A percentile compares a stretch with the other conserved stretches of the same genome.
Evolutionary conservation across 108 stramenopile genomes (phyloP).

Genomic region (Craspedostauros australis): DNA sequence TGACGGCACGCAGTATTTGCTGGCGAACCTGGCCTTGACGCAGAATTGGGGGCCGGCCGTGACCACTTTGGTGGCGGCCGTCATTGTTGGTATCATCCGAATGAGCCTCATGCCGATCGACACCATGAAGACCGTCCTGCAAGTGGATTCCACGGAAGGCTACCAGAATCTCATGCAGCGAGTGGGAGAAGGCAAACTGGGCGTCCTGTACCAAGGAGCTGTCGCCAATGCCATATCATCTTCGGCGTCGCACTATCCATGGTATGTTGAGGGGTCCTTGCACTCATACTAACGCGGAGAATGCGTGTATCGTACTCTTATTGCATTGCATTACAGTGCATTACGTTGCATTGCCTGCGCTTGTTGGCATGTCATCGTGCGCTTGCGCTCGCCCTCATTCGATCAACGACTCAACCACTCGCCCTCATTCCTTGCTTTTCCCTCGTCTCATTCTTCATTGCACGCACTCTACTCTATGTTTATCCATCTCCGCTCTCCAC

Average conservation of each 20-base stretch:
- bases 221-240: slow-evolving; percentile 57
- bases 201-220: slow-evolving; percentile 69
- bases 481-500: background rate
- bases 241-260: slow-evolving; percentile 70
- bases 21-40: slow-evolving; percentile 37
- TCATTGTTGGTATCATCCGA: slow-evolving; percentile 82
- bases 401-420: background rate
- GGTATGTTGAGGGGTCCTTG: slow-evolving; percentile 50
- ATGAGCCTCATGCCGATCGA: slow-evolving; percentile 89
- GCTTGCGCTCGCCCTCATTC: background rate
- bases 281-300: no score
- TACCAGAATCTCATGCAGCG: slow-evolving; percentile 55
- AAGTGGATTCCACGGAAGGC: slow-evolving; percentile 76
- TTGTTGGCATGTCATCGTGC: no score
- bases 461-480: background rate
- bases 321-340: no score
- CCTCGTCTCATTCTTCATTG: background rate
- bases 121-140: slow-evolving; percentile 94
- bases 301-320: no score
- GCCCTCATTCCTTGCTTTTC: background rate
- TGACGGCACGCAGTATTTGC: slow-evolving; percentile 71
- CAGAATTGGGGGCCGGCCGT: slow-evolving; percentile 67
- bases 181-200: slow-evolving; percentile 56
- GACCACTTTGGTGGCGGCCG: slow-evolving; percentile 63
- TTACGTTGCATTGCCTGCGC: no score